These are phyloP conservation scores for Coemansia sp. DNA, from an alignment of 192 early-diverging fungal genomes.

Conservation along the genomic window DNA sequence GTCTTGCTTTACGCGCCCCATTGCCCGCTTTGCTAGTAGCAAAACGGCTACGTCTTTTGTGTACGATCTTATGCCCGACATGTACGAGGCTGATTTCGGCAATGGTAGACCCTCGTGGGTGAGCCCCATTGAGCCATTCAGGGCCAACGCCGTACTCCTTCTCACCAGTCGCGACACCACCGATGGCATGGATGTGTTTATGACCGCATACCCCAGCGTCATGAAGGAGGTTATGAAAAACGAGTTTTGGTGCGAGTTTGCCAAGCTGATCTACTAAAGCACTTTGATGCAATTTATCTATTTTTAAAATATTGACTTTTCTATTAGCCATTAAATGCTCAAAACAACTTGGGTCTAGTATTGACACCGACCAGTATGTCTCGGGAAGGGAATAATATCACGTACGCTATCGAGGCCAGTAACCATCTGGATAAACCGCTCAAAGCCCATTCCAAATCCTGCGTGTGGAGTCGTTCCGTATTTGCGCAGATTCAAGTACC, in stretches of 20 bases:
- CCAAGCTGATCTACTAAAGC: constrained; percentile 36
- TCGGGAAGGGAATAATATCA: constrained; percentile 70
- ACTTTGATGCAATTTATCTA: not conserved
- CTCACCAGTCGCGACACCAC: constrained; percentile 26
- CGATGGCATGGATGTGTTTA: constrained; percentile 51
- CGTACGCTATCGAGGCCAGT: constrained; percentile 81
- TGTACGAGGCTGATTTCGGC: constrained; percentile 51
- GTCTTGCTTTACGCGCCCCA: constrained; percentile 44
- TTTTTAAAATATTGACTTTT: not conserved
- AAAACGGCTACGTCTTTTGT: constrained; percentile 41
- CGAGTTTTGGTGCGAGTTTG: constrained; percentile 42
- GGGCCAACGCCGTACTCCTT: constrained; percentile 41
- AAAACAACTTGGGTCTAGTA: constrained; percentile 34
- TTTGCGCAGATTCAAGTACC: constrained; percentile 83
- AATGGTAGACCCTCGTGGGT: constrained; percentile 45
- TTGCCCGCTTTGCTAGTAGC: constrained; percentile 18
- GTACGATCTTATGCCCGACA: constrained; percentile 47
- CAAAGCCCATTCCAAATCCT: constrained; percentile 91
- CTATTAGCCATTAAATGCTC: not conserved
- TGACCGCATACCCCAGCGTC: constrained; percentile 36
- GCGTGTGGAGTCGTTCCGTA: constrained; percentile 87
- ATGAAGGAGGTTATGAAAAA: constrained; percentile 50
- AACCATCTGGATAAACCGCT: constrained; percentile 75
- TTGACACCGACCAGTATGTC: constrained; percentile 59
- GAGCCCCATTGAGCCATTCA: constrained; percentile 46